Evolutionary conservation across 139 green algal species (phyloP).

Genomic region (Chlorella ohadii): DNA sequence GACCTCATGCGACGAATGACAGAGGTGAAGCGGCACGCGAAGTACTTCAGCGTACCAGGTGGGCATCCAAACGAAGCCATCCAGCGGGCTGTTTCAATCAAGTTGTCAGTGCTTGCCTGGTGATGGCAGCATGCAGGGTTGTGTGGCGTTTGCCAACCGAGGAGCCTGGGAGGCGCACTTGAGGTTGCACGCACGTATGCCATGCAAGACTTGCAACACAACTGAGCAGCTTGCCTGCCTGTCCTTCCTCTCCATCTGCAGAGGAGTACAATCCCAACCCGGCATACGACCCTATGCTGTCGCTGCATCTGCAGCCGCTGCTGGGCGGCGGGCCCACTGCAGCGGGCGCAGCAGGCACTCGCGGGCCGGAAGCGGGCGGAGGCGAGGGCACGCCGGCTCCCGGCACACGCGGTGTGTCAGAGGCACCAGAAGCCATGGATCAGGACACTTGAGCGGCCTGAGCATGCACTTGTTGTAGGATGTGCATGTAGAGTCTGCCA

Average conservation of each 20-base stretch:
- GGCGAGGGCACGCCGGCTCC: not conserved
- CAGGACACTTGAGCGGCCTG: not conserved
- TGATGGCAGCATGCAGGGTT: no score
- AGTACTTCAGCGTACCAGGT: slow-evolving; percentile 24
- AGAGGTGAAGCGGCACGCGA: slow-evolving; percentile 17
- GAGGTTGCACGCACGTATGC: no score
- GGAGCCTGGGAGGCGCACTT: no score
- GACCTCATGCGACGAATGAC: slow-evolving; percentile 37
- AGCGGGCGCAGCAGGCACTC: not conserved
- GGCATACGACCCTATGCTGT: slow-evolving; percentile 1
- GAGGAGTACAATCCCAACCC: slow-evolving; percentile 41
- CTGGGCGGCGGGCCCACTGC: not conserved
- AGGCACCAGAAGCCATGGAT: slow-evolving; percentile 4
- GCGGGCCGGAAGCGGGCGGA: not conserved
- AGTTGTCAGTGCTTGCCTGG: no score
- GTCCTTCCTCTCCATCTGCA: no score
- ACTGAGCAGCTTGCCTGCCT: no score
- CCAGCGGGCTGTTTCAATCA: no score
- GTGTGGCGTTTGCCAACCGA: no score
- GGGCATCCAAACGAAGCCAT: no score
- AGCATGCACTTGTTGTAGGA: not conserved
- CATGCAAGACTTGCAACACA: no score
- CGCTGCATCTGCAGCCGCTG: slow-evolving; percentile 12
- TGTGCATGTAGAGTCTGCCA: no score
- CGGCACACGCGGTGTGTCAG: not conserved